Percentiles rank a stretch among this genome's conserved stretches.
These are phyloP conservation scores for Phytophthora sansomeana DNA, from an alignment of 352 stramenopile species.

Conservation along the genomic window DNA sequence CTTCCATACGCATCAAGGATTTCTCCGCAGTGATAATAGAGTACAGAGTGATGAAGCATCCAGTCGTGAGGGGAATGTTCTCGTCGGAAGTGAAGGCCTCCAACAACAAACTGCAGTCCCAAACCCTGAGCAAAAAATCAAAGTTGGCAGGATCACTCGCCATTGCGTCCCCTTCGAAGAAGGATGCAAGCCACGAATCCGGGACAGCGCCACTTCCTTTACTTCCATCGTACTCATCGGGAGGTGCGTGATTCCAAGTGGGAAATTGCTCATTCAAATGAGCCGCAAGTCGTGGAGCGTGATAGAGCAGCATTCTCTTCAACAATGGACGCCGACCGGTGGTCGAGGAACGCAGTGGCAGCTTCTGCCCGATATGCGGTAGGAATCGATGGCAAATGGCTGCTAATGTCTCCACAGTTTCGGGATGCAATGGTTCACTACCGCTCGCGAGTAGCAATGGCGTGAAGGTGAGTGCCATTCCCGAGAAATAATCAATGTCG, in stretches of 20 bases:
- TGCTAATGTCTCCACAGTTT: constrained; percentile 62
- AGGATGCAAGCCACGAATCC: constrained; percentile 77
- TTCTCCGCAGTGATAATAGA: constrained; percentile 68
- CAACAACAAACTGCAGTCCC: constrained; percentile 74
- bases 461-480: constrained; percentile 62
- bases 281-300: constrained; percentile 68
- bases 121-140: constrained; percentile 68
- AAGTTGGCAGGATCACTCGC: constrained; percentile 43
- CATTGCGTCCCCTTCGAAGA: constrained; percentile 70
- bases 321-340: constrained; percentile 53
- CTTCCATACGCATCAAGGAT: constrained; percentile 73
- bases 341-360: constrained; percentile 36
- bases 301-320: constrained; percentile 82
- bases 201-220: constrained; percentile 48
- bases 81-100: constrained; percentile 35
- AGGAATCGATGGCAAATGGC: constrained; percentile 56
- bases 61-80: constrained; percentile 20
- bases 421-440: constrained; percentile 70
- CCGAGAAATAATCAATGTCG: constrained; percentile 57
- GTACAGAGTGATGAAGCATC: constrained; percentile 53
- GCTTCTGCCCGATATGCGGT: constrained; percentile 57
- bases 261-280: constrained; percentile 83
- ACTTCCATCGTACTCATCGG: constrained; percentile 28
- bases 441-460: constrained; percentile 66
- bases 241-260: constrained; percentile 56